These are phyloP conservation scores for Monosporascus sp. DNA, from an alignment of 2,329 filamentous ascomycete species.

Conservation along the genomic window DNA sequence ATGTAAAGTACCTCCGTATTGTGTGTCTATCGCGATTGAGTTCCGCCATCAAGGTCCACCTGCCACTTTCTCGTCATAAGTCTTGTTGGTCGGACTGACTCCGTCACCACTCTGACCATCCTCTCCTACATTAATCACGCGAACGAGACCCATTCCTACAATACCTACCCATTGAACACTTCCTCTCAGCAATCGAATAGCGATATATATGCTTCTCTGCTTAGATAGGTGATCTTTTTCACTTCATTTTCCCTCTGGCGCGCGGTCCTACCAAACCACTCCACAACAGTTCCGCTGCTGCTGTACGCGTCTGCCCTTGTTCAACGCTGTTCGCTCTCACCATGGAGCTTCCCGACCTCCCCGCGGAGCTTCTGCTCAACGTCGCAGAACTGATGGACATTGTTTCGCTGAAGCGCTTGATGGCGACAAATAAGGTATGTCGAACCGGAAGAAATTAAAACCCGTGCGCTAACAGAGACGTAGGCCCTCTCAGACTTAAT, in stretches of 20 bases:
- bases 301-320: not conserved
- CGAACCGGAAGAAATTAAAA: no score
- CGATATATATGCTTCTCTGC: not conserved
- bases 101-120: no score
- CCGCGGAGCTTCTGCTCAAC: constrained; percentile 14
- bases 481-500: constrained; percentile 8
- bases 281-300: no score
- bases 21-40: not conserved
- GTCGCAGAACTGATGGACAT: constrained; percentile 19
- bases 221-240: no score
- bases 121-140: no score
- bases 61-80: not conserved
- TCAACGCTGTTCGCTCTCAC: not conserved
- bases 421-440: constrained; percentile 19
- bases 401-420: constrained; percentile 9
- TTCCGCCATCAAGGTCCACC: not conserved
- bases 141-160: not conserved
- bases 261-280: no score
- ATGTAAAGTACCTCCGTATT: not conserved
- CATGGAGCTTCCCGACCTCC: not conserved
- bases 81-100: not conserved
- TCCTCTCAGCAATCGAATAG: not conserved
- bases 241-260: no score
- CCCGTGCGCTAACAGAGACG: not conserved
- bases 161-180: not conserved